These are phyloP conservation scores for Hevea brasiliensis DNA, from an alignment of 345 rosid genomes.

Conservation along the genomic window DNA sequence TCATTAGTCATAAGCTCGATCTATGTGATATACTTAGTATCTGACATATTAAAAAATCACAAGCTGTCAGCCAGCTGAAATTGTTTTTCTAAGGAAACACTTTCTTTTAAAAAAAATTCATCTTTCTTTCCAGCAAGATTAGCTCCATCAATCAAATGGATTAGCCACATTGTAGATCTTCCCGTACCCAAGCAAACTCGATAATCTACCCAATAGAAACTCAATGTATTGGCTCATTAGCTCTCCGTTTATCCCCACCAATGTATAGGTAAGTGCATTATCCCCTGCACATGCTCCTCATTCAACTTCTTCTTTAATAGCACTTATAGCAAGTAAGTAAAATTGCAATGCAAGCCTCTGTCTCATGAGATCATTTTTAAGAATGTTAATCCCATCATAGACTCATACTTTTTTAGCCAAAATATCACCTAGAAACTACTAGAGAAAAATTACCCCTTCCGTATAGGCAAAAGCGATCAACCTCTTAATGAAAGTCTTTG, in stretches of 20 bases:
- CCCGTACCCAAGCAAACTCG: slow-evolving; percentile 64
- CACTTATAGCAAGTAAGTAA: slow-evolving; percentile 70
- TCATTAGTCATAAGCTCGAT: too few species aligned
- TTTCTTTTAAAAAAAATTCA: slow-evolving; percentile 79
- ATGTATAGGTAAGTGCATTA: slow-evolving; percentile 81
- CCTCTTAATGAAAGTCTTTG: slow-evolving; percentile 73
- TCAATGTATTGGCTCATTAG: slow-evolving; percentile 86
- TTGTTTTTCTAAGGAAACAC: too few species aligned
- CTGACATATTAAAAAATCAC: too few species aligned
- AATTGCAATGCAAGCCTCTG: slow-evolving; percentile 91
- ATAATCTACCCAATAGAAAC: slow-evolving; percentile 73
- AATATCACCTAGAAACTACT: slow-evolving; percentile 88
- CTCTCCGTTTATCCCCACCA: slow-evolving; percentile 80
- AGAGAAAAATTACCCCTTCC: slow-evolving; percentile 94
- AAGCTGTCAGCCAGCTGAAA: too few species aligned
- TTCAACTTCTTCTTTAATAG: slow-evolving; percentile 53
- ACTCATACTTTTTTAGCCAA: slow-evolving; percentile 87
- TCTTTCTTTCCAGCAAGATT: slow-evolving; percentile 80
- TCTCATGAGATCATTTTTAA: slow-evolving; percentile 94
- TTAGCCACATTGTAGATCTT: slow-evolving; percentile 59
- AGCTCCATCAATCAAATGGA: slow-evolving; percentile 94
- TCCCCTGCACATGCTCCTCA: slow-evolving; percentile 67
- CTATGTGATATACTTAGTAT: too few species aligned
- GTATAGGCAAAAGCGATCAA: slow-evolving; percentile 84
- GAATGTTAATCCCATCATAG: slow-evolving; percentile 90